Evolutionary conservation across 2,329 filamentous ascomycete species (phyloP), one percentile per base, ranked within the genome.

Genomic region (Pseudogymnoascus sp.): DNA sequence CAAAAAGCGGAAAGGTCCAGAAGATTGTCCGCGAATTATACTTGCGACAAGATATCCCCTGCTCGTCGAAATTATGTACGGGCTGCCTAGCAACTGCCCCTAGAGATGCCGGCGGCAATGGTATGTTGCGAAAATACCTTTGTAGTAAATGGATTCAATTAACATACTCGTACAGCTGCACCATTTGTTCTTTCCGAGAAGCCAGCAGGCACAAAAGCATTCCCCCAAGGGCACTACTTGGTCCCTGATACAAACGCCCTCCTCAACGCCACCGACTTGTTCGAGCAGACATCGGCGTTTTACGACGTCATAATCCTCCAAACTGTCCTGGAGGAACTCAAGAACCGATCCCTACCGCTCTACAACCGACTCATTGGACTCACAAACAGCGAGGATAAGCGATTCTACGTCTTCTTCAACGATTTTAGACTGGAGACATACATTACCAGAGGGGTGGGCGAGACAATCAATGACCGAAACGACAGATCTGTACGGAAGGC

Each of bases 341-440:
- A 92, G 73, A 96, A 97, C 75, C 86, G 93, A 69, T 97, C 93
- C 11, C 77, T 97, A 66, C 95, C 95, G 45, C 84, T 99, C 39
- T 99, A 97, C 79, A 97, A 97, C 75, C 90, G 95, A 40, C 80
- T 99, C 60, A 86, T 97, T 68, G 87, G 89, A 21, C 80, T 99
- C 67, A 96, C 93, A 40, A 96, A 93, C 77, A 96, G 93, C 72
- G 92, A 96, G 71, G 92, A 96, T 68, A 99, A 99, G 80, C 86
- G 93, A 63, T 97, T 96, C 74, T 97, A 97, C 73, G 91, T 99
- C 62, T 99, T 99, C 75, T 97, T 97, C 84, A 99, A 99, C 75
- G 95, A 99, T 71, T 99, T 99, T 73, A 85, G 93, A 61, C 80
- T 93, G 40, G 96, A 99, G 75, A 99, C 95, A 0, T 90, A 96